phyloP scores from a whole-genome alignment of 768 basidiomycete genomes.

The Xerocomellus dryophilus region DNA sequence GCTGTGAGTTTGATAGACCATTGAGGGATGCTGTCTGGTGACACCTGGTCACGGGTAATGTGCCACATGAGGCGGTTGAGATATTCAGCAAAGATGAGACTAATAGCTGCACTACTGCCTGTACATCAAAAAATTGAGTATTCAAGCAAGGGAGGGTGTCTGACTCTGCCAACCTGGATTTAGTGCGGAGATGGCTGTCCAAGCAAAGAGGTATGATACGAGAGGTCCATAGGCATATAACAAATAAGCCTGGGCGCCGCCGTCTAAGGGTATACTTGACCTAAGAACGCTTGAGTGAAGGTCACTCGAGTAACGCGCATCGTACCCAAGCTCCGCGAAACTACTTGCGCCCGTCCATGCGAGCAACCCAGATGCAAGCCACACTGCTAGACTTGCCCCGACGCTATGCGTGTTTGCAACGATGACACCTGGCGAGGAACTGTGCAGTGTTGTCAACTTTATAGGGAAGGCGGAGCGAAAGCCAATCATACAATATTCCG shows the following conservation, averaged over 20 bases:
- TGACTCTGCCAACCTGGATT: conserved; percentile 62
- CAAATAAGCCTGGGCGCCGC: conserved; percentile 74
- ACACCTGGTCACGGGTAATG: conserved; percentile 62
- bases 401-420: conserved; percentile 86
- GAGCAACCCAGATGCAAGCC: conserved; percentile 78
- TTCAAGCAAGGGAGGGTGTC: not conserved
- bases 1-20: conserved; percentile 93
- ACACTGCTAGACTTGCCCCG: conserved; percentile 84
- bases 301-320: not conserved
- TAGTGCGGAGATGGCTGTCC: conserved; percentile 88
- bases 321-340: conserved; percentile 87
- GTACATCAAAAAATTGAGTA: conserved; percentile 5
- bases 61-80: conserved; percentile 86
- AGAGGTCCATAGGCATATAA: conserved; percentile 86
- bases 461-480: not conserved
- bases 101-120: conserved; percentile 81
- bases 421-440: conserved; percentile 90
- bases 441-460: conserved; percentile 27
- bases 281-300: conserved; percentile 6
- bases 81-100: conserved; percentile 90
- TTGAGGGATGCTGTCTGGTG: conserved; percentile 77
- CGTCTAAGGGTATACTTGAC: conserved; percentile 40
- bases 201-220: conserved; percentile 88
- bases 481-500: conserved; percentile 78
- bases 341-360: conserved; percentile 97